These are phyloP conservation scores for Neotropicomus parvogracilis DNA, from an alignment of 1,284 basidiomycete species.

Conservation along the genomic window DNA sequence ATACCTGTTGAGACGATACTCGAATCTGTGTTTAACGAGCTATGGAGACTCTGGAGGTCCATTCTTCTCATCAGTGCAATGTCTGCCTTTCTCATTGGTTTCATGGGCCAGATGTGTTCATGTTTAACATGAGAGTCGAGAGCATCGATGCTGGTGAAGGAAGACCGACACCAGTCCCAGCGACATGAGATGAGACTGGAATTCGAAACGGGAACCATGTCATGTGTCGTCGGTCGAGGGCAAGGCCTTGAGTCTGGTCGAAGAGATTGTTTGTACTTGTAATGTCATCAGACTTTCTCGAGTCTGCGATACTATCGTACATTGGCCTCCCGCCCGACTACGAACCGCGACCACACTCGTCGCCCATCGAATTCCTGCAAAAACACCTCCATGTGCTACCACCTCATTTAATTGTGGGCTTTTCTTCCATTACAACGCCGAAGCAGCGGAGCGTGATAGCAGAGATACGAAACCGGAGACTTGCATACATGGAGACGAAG, in stretches of 20 bases:
- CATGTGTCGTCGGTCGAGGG: no score
- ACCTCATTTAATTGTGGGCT: constrained; percentile 56
- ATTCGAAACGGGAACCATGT: no score
- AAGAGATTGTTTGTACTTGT: constrained; percentile 25
- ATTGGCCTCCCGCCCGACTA: constrained; percentile 57
- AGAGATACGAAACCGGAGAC: constrained; percentile 64
- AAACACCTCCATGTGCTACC: constrained; percentile 61
- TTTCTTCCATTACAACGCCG: constrained; percentile 62
- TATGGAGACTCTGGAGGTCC: constrained; percentile 37
- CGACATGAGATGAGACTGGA: constrained; percentile 30
- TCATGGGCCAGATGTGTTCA: constrained; percentile 43
- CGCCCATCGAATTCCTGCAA: constrained; percentile 60
- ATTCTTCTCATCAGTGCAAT: constrained; percentile 31
- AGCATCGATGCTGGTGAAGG: constrained; percentile 37
- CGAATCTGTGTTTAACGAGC: constrained; percentile 20
- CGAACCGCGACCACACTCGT: constrained; percentile 53
- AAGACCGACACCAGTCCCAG: constrained; percentile 49
- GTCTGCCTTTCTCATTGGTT: constrained; percentile 33
- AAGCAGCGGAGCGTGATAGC: constrained; percentile 61
- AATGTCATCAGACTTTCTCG: constrained; percentile 32
- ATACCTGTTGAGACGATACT: constrained; percentile 21
- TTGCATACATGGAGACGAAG: constrained; percentile 51
- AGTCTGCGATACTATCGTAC: constrained; percentile 52
- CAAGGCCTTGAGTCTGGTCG: no score
- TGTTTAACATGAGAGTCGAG: constrained; percentile 44